A percentile compares a stretch with the other conserved stretches of the same genome.
Conservation (phyloP, 2,329 filamentous ascomycete genomes). For the Blumeria graminis region DNA sequence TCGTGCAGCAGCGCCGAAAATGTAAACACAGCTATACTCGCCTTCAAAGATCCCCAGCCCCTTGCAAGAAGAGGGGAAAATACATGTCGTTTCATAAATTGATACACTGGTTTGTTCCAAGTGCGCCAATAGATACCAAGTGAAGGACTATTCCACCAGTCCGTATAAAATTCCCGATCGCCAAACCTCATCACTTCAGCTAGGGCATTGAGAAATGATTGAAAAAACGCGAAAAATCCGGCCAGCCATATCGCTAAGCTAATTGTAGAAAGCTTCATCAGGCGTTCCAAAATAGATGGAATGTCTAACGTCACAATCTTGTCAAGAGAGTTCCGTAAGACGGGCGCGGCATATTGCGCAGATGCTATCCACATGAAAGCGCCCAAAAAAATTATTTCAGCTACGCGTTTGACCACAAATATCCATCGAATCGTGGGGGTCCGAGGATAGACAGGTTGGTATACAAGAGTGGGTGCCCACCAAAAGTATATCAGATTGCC, state of each 20-base stretch:
- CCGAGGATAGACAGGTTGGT: slow-evolving; percentile 88
- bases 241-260: slow-evolving; percentile 92
- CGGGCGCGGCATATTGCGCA: slow-evolving; percentile 80
- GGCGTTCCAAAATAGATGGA: slow-evolving; percentile 59
- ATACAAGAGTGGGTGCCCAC: slow-evolving; percentile 90
- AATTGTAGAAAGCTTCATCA: slow-evolving; percentile 90
- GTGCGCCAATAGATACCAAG: slow-evolving; percentile 79
- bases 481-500: slow-evolving; percentile 83
- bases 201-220: slow-evolving; percentile 72
- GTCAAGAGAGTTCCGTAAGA: slow-evolving; percentile 70
- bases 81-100: slow-evolving; percentile 88
- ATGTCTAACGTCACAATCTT: slow-evolving; percentile 66
- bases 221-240: slow-evolving; percentile 91
- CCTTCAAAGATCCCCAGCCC: slow-evolving; percentile 46
- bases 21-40: slow-evolving; percentile 64
- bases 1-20: slow-evolving; percentile 82
- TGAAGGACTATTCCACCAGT: slow-evolving; percentile 91
- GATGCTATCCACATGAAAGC: slow-evolving; percentile 90
- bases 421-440: slow-evolving; percentile 60
- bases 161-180: slow-evolving; percentile 83
- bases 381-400: slow-evolving; percentile 52
- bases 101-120: slow-evolving; percentile 95
- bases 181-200: slow-evolving; percentile 79
- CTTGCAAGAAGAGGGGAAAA: slow-evolving; percentile 71
- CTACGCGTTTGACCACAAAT: slow-evolving; percentile 64